Evolutionary conservation across 2,329 filamentous ascomycete genomes (phyloP).

Genomic region (Fusarium robinianum): DNA sequence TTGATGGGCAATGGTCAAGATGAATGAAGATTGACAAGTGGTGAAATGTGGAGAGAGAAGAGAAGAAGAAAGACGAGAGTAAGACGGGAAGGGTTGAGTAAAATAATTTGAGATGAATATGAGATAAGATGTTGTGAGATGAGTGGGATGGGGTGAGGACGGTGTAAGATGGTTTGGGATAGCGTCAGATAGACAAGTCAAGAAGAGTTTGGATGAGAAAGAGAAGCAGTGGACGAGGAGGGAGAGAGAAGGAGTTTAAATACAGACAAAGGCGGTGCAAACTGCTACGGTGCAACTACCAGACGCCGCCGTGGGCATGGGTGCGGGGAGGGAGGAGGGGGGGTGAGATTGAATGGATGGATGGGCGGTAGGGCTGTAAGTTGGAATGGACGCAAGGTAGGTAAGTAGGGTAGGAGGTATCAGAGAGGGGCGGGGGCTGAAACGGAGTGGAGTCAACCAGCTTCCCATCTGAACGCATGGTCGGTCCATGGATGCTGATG

Average conservation of each 20-base stretch:
- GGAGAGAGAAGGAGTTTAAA: conserved; percentile 5
- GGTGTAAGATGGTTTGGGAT: too few relatives aligned
- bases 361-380: conserved; percentile 6
- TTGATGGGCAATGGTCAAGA: conserved; percentile 1
- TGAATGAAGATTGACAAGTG: background rate
- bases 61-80: background rate
- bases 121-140: background rate
- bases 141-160: too few relatives aligned
- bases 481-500: too few relatives aligned
- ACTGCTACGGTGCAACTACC: background rate
- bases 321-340: conserved; percentile 4
- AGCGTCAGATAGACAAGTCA: too few relatives aligned
- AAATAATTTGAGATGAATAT: background rate
- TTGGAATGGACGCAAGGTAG: conserved; percentile 5
- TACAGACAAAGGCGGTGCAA: background rate
- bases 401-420: conserved; percentile 29
- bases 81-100: background rate
- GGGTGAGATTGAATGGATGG: conserved; percentile 5
- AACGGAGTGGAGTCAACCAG: conserved; percentile 25
- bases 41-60: too few relatives aligned
- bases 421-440: conserved; percentile 25
- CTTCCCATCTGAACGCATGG: conserved; percentile 4
- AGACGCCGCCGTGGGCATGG: too few relatives aligned
- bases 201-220: background rate
- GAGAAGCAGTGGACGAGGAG: background rate